Conservation (phyloP, 2,329 filamentous ascomycete species). For the Scleromitrula shiraiana region DNA sequence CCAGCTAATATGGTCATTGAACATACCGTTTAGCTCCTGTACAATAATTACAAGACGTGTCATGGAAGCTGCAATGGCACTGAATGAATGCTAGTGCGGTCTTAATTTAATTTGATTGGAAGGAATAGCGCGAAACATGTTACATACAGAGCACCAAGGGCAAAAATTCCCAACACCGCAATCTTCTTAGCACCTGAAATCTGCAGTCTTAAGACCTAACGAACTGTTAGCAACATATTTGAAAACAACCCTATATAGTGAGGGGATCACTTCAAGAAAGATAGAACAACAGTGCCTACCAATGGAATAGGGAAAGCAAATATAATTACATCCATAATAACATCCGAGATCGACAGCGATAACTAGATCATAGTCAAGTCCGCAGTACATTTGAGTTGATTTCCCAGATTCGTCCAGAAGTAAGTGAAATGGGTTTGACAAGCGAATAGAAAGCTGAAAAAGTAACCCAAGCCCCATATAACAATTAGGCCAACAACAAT, state of each 20-base stretch:
- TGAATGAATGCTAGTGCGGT: neutral
- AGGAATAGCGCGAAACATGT: neutral
- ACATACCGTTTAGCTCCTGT: neutral
- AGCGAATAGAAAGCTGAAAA: neutral
- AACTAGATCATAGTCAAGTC: neutral
- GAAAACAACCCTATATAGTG: neutral
- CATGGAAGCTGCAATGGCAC: neutral
- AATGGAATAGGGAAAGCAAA: neutral
- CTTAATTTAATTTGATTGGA: neutral
- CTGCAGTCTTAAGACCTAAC: neutral
- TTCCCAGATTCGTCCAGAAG: neutral
- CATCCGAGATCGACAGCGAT: neutral
- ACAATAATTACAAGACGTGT: slow-evolving; percentile 1
- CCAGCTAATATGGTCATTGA: neutral
- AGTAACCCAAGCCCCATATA: neutral
- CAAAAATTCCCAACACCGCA: neutral
- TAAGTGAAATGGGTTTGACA: neutral
- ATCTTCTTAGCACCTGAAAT: neutral
- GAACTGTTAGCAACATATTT: neutral
- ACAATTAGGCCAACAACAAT: neutral
- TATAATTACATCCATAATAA: neutral
- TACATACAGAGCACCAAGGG: neutral
- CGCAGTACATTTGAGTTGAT: neutral
- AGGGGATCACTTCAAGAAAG: neutral
- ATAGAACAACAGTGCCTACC: neutral